phyloP scores from a whole-genome alignment of 192 early-diverging fungal genomes.

The Physocladia obscura region DNA sequence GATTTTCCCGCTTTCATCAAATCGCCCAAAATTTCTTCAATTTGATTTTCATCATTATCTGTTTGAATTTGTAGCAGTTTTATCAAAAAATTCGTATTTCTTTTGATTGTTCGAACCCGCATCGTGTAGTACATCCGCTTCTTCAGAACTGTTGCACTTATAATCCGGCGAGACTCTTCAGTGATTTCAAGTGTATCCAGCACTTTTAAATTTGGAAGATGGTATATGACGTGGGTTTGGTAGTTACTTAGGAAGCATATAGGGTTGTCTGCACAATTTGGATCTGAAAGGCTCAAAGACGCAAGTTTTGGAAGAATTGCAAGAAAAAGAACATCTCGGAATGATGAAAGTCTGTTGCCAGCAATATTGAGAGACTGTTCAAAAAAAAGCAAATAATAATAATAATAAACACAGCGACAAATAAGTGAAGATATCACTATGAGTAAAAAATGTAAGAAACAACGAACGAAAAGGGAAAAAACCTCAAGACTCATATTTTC shows the following conservation, averaged over 20 bases:
- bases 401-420: no score
- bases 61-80: conserved; percentile 37
- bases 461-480: neutral
- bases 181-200: conserved; percentile 61
- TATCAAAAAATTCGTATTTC: conserved; percentile 57
- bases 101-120: conserved; percentile 58
- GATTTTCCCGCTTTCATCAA: conserved; percentile 30
- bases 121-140: conserved; percentile 70
- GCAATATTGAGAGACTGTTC: conserved; percentile 47
- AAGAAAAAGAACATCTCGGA: conserved; percentile 57
- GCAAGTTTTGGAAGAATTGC: conserved; percentile 45
- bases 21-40: conserved; percentile 33
- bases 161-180: conserved; percentile 54
- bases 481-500: conserved; percentile 27
- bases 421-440: no score
- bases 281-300: conserved; percentile 50
- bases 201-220: conserved; percentile 46
- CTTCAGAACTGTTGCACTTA: conserved; percentile 58
- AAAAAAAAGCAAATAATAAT: conserved; percentile 19
- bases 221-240: conserved; percentile 63
- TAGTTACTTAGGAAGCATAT: conserved; percentile 60
- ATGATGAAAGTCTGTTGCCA: conserved; percentile 58
- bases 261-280: conserved; percentile 60
- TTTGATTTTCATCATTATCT: conserved; percentile 7
- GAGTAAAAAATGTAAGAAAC: no score